Evolutionary conservation across 2,329 filamentous ascomycete genomes (phyloP).

Genomic region (Trichophyton schoenleinii): DNA sequence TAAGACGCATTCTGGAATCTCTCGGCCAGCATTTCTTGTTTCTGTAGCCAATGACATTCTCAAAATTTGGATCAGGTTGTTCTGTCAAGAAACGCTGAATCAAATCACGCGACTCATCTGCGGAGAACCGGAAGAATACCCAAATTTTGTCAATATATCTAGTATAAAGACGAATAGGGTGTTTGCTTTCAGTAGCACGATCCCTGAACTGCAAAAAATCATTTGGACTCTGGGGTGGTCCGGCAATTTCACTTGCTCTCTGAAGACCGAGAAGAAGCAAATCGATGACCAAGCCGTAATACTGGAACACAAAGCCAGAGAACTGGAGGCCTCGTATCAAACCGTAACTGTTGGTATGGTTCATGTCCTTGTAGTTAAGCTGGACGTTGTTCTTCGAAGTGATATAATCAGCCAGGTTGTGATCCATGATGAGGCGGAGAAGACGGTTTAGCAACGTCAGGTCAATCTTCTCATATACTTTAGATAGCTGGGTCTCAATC

Average conservation of each 20-base stretch:
- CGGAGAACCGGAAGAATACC: slow-evolving; percentile 89
- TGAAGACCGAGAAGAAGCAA: slow-evolving; percentile 82
- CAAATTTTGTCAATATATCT: slow-evolving; percentile 97
- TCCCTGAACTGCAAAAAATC: slow-evolving; percentile 97
- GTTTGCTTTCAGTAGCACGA: slow-evolving; percentile 76
- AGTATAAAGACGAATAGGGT: slow-evolving; percentile 95
- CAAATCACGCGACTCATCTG: slow-evolving; percentile 86
- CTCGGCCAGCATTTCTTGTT: slow-evolving; percentile 99
- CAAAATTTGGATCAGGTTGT: slow-evolving; percentile 96
- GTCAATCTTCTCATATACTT: slow-evolving; percentile 99
- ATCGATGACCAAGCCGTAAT: slow-evolving; percentile 92
- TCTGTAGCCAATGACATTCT: slow-evolving; percentile 97
- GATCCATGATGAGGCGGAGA: slow-evolving; percentile 92
- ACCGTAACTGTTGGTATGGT: slow-evolving; percentile 96
- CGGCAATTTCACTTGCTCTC: slow-evolving; percentile 94
- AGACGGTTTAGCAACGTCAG: slow-evolving; percentile 88
- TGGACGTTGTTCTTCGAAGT: slow-evolving; percentile 99
- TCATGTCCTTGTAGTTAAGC: slow-evolving; percentile 99
- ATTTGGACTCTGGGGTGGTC: slow-evolving; percentile 83
- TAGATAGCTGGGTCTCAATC: slow-evolving; percentile 97
- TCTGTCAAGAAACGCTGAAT: slow-evolving; percentile 97
- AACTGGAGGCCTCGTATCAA: slow-evolving; percentile 97
- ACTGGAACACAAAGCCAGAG: slow-evolving; percentile 97
- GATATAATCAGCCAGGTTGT: slow-evolving; percentile 98
- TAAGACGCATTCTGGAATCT: slow-evolving; percentile 92